Evolutionary conservation across 495 filamentous ascomycete genomes (phyloP).

Genomic region (Cryomyces minteri): DNA sequence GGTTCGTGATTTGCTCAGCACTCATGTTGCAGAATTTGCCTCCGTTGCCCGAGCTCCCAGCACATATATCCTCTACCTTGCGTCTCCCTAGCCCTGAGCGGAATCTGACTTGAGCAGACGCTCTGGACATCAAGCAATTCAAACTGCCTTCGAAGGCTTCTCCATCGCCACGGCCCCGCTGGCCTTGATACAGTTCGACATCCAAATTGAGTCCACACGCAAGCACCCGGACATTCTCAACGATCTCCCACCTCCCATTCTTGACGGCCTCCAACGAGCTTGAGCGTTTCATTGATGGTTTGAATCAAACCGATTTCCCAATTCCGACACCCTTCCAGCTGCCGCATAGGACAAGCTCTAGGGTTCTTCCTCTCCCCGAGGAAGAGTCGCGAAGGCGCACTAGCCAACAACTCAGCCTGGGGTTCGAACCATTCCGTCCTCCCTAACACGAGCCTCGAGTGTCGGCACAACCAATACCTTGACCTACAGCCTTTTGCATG

Average conservation of each 20-base stretch:
- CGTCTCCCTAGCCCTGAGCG: neutral
- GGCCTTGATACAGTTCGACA: slow-evolving; percentile 44
- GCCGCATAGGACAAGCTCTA: slow-evolving; percentile 95
- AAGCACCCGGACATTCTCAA: slow-evolving; percentile 44
- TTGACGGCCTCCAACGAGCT: slow-evolving; percentile 28
- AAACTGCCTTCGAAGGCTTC: slow-evolving; percentile 41
- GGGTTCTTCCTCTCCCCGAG: slow-evolving; percentile 92
- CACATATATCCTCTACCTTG: neutral
- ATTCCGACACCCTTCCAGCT: slow-evolving; percentile 54
- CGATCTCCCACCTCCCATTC: slow-evolving; percentile 48
- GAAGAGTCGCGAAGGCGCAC: slow-evolving; percentile 75
- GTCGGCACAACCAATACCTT: neutral
- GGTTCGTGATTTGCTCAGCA: neutral
- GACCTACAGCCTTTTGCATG: slow-evolving; percentile 23
- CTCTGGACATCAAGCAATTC: too few relatives aligned
- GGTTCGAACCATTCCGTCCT: slow-evolving; percentile 76
- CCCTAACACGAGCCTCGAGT: slow-evolving; percentile 42
- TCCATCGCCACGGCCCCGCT: slow-evolving; percentile 48
- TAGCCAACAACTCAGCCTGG: slow-evolving; percentile 58
- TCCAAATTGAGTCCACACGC: slow-evolving; percentile 59
- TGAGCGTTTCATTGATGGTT: slow-evolving; percentile 25
- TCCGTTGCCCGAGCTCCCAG: neutral
- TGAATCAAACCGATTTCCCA: slow-evolving; percentile 32
- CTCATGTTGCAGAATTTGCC: neutral
- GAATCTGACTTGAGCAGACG: slow-evolving; percentile 35